These are phyloP conservation scores for Epichloe gansuensis DNA, from an alignment of 2,329 filamentous ascomycete species.

Conservation along the genomic window DNA sequence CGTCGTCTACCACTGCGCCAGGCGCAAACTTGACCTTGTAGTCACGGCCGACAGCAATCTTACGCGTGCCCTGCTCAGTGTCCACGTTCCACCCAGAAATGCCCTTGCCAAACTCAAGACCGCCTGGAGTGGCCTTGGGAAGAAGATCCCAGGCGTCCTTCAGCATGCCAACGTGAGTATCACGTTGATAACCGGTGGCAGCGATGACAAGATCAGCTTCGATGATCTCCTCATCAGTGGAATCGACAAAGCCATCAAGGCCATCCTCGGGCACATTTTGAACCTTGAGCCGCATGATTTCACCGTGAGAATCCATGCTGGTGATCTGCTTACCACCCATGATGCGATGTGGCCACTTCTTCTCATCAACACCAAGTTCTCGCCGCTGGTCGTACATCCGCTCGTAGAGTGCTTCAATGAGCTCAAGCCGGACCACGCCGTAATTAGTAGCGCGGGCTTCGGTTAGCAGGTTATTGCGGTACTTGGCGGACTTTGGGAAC, in stretches of 20 bases:
- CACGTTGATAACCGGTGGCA: slow-evolving; percentile 75
- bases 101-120: slow-evolving; percentile 20
- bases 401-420: slow-evolving; percentile 83
- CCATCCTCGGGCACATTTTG: slow-evolving; percentile 31
- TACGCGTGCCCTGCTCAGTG: slow-evolving; percentile 24
- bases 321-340: slow-evolving; percentile 55
- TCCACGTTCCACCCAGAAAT: slow-evolving; percentile 30
- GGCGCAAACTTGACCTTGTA: slow-evolving; percentile 65
- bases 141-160: slow-evolving; percentile 53
- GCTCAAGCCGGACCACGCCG: slow-evolving; percentile 78
- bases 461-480: slow-evolving; percentile 48
- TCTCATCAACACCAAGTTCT: slow-evolving; percentile 53
- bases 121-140: slow-evolving; percentile 31
- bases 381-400: slow-evolving; percentile 78
- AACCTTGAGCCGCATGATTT: slow-evolving; percentile 48
- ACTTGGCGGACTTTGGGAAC: slow-evolving; percentile 51
- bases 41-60: slow-evolving; percentile 61
- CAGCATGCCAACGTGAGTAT: slow-evolving; percentile 68
- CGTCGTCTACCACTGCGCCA: slow-evolving; percentile 54
- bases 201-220: slow-evolving; percentile 75
- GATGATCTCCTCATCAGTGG: slow-evolving; percentile 42
- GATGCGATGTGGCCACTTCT: slow-evolving; percentile 72
- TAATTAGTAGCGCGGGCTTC: slow-evolving; percentile 85
- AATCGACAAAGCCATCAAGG: slow-evolving; percentile 27
- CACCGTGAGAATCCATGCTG: slow-evolving; percentile 40